Conservation (phyloP, 805 yeast genomes). For the Wickerhamomyces xylosicus region DNA sequence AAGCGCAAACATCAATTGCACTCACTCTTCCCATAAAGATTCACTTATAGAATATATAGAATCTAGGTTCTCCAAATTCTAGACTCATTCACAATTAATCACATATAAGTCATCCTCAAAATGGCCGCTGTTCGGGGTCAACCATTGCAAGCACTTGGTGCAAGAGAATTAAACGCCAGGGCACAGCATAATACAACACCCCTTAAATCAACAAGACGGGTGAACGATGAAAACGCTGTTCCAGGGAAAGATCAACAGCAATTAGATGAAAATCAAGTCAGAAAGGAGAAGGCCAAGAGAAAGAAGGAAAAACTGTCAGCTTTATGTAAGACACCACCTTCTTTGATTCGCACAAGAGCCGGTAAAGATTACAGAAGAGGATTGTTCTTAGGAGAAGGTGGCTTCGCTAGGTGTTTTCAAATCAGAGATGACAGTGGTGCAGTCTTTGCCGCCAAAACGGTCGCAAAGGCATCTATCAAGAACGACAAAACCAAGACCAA, state of each 20-base stretch:
- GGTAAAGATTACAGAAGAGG: constrained; percentile 92
- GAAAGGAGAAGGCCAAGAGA: constrained; percentile 38
- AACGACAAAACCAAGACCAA: constrained; percentile 79
- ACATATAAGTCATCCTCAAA: neutral
- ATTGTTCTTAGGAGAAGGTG: constrained; percentile 90
- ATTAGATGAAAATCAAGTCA: constrained; percentile 14
- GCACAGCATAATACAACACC: constrained; percentile 18
- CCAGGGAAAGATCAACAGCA: constrained; percentile 8
- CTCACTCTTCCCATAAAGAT: neutral
- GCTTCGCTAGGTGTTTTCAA: constrained; percentile 97
- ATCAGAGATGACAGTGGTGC: constrained; percentile 85
- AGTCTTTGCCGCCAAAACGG: constrained; percentile 92
- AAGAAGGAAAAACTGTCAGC: constrained; percentile 85
- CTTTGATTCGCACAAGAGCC: constrained; percentile 74
- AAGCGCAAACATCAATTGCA: neutral
- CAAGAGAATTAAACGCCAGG: constrained; percentile 24
- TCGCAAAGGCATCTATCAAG: constrained; percentile 89
- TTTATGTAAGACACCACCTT: constrained; percentile 93
- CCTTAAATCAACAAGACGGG: constrained; percentile 19
- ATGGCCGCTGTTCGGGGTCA: constrained; percentile 27
- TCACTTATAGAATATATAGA: neutral
- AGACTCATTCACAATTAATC: neutral
- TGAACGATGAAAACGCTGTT: constrained; percentile 8
- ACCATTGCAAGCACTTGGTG: constrained; percentile 28
- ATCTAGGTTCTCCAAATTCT: neutral